A percentile compares a stretch with the other conserved stretches of the same genome.
These are phyloP conservation scores for Pseudoturritis turrita DNA, from an alignment of 345 rosid genomes.

Conservation along the genomic window DNA sequence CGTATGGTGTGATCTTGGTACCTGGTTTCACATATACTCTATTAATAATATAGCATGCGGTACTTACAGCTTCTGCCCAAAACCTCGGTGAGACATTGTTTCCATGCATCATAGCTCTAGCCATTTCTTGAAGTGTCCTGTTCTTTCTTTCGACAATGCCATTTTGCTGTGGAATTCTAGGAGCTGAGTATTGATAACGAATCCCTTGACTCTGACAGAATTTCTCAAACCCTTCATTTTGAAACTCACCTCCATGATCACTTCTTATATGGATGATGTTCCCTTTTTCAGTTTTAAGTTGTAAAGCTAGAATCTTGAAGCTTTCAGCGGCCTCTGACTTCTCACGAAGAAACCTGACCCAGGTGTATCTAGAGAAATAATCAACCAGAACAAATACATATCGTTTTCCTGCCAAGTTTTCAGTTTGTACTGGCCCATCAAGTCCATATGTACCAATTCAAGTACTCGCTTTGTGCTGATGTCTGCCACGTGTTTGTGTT, in stretches of 20 bases:
- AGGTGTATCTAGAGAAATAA: background rate
- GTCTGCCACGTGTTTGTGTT: no score
- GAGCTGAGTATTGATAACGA: background rate
- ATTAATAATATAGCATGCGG: no score
- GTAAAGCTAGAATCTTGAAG: background rate
- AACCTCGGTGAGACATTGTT: no score
- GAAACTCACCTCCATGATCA: background rate
- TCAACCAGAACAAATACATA: background rate
- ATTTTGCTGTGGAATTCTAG: background rate
- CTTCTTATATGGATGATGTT: background rate
- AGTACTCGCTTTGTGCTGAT: no score
- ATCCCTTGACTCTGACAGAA: no score
- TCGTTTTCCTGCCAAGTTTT: background rate
- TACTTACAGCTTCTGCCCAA: no score
- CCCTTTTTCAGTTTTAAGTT: background rate
- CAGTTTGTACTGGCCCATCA: background rate
- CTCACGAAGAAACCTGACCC: background rate
- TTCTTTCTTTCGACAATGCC: background rate
- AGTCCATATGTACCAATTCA: background rate
- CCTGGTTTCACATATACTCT: no score
- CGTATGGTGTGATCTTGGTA: no score
- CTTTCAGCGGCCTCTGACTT: background rate
- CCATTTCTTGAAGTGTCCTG: background rate
- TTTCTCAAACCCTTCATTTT: background rate
- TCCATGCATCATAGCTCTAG: no score